These are phyloP conservation scores for Tricholoma sp. DNA, from an alignment of 768 basidiomycete species.

Conservation along the genomic window DNA sequence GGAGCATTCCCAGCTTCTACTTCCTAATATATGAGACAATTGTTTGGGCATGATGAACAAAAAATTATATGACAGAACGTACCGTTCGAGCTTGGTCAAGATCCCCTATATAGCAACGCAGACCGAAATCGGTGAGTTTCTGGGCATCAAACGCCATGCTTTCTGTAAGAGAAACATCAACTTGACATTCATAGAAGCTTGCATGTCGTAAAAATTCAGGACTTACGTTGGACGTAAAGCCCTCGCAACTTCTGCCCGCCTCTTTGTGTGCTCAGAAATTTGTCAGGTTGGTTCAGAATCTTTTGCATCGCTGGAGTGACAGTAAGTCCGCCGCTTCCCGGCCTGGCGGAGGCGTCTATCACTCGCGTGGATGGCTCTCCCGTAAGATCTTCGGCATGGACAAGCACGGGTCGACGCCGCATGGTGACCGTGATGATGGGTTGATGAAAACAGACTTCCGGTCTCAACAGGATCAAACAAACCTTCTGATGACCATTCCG, in stretches of 20 bases:
- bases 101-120: slow-evolving; percentile 22
- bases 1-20: slow-evolving; percentile 29
- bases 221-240: slow-evolving; percentile 23
- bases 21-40: slow-evolving; percentile 10
- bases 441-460: neutral
- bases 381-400: neutral
- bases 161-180: slow-evolving; percentile 8
- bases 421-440: neutral
- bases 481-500: too few species aligned
- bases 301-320: slow-evolving; percentile 23
- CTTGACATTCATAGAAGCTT: too few species aligned
- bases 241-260: slow-evolving; percentile 24
- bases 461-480: neutral
- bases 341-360: neutral
- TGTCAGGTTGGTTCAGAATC: slow-evolving; percentile 23
- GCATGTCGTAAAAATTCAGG: too few species aligned
- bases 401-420: neutral
- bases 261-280: slow-evolving; percentile 14
- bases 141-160: slow-evolving; percentile 19
- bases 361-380: neutral
- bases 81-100: slow-evolving; percentile 19
- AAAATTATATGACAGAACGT: neutral
- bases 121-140: slow-evolving; percentile 23
- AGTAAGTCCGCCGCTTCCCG: slow-evolving; percentile 19
- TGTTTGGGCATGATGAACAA: neutral